Evolutionary conservation across 1,284 basidiomycete species (phyloP).

Genomic region (Leccinum pallidistipes): DNA sequence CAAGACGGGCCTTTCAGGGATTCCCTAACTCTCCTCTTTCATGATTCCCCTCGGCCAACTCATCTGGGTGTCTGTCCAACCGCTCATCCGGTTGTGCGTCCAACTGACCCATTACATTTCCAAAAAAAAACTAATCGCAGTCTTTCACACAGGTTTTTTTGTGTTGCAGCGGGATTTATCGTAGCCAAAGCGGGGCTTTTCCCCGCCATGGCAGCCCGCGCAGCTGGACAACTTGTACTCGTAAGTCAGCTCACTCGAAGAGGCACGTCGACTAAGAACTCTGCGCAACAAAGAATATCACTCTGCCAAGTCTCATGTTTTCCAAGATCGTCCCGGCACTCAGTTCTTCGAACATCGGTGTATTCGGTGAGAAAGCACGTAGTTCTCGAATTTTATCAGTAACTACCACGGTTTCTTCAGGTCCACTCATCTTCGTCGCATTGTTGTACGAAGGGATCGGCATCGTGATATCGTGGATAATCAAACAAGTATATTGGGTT

Average conservation of each 20-base stretch:
- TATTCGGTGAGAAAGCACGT: constrained; percentile 48
- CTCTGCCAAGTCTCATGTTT: constrained; percentile 72
- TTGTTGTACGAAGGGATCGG: constrained; percentile 56
- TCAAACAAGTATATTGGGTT: constrained; percentile 73
- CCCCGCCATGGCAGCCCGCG: constrained; percentile 55
- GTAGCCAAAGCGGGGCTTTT: constrained; percentile 64
- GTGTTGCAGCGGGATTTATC: constrained; percentile 53
- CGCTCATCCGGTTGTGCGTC: constrained; percentile 57
- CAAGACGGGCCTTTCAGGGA: not conserved
- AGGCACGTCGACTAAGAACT: not conserved
- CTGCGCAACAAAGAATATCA: constrained; percentile 52
- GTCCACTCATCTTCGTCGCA: constrained; percentile 56
- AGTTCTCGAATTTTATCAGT: not conserved
- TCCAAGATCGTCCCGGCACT: constrained; percentile 79
- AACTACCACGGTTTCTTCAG: constrained; percentile 34
- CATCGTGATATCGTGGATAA: constrained; percentile 52
- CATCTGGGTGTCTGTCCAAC: constrained; percentile 60
- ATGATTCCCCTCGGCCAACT: constrained; percentile 40
- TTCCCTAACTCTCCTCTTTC: not conserved
- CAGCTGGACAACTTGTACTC: constrained; percentile 59
- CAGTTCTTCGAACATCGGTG: constrained; percentile 58
- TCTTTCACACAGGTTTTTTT: constrained; percentile 45
- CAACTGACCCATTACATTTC: not conserved
- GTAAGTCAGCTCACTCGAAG: constrained; percentile 31
- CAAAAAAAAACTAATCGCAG: not conserved